phyloP scores from a whole-genome alignment of 2,329 filamentous ascomycete species.

The Corniculantispora saksenae region DNA sequence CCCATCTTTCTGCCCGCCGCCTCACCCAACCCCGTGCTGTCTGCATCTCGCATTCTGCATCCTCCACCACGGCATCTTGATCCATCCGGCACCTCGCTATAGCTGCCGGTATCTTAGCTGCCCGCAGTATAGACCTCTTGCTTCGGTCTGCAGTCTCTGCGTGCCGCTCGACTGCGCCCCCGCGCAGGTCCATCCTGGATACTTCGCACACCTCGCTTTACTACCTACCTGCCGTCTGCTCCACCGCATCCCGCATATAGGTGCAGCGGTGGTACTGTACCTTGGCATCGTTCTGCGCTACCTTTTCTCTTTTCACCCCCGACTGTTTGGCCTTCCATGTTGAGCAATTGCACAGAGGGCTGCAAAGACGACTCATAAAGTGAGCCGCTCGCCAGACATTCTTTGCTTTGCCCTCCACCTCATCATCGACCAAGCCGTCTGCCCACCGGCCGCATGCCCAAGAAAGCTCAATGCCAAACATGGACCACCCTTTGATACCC shows the following conservation, averaged over 20 bases:
- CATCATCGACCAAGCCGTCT: neutral
- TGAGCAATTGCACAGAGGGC: neutral
- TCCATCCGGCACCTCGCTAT: conserved; percentile 9
- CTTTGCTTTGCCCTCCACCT: neutral
- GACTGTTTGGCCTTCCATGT: neutral
- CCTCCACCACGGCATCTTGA: conserved; percentile 11
- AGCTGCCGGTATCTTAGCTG: conserved; percentile 5
- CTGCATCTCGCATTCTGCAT: conserved; percentile 15
- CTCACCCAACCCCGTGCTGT: neutral
- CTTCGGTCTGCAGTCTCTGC: conserved; percentile 4
- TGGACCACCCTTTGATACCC: conserved; percentile 20
- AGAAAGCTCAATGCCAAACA: neutral
- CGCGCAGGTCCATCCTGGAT: neutral
- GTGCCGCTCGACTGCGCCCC: neutral
- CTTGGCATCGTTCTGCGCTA: neutral
- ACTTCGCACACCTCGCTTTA: neutral
- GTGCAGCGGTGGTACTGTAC: conserved; percentile 3
- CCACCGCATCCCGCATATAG: conserved; percentile 10
- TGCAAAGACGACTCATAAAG: conserved; percentile 9
- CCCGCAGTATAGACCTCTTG: neutral
- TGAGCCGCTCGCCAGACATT: conserved; percentile 4
- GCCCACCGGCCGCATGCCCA: neutral
- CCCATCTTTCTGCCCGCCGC: conserved; percentile 1
- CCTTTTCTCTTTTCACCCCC: neutral
- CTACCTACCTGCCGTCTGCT: conserved; percentile 2